A percentile compares a stretch with the other conserved stretches of the same genome.
These are phyloP conservation scores for Colletotrichum zoysiae DNA, from an alignment of 2,329 filamentous ascomycete species.

Conservation along the genomic window DNA sequence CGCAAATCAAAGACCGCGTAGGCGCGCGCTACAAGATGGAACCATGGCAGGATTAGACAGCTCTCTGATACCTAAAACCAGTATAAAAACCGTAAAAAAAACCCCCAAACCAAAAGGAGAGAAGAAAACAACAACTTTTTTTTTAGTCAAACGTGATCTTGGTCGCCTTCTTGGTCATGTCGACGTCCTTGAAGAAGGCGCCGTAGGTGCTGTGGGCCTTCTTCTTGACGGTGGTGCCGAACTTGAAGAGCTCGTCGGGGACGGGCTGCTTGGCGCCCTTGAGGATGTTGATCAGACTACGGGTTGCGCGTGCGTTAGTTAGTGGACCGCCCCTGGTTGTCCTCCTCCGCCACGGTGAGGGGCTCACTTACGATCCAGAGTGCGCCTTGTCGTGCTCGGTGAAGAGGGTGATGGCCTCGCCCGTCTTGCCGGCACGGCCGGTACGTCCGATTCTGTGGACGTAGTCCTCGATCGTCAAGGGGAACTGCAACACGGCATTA, in stretches of 20 bases:
- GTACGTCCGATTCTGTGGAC: slow-evolving; percentile 97
- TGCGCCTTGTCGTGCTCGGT: slow-evolving; percentile 94
- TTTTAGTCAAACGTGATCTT: slow-evolving; percentile 88
- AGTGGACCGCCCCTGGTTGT: background rate
- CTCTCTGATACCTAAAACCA: background rate
- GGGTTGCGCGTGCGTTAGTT: slow-evolving; percentile 43
- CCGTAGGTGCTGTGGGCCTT: slow-evolving; percentile 97
- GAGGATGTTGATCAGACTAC: slow-evolving; percentile 90
- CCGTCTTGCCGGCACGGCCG: slow-evolving; percentile 90
- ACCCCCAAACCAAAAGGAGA: background rate
- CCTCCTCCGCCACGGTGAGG: background rate
- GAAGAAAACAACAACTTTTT: slow-evolving; percentile 29
- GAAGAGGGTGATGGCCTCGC: slow-evolving; percentile 92
- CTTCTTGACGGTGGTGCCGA: slow-evolving; percentile 98
- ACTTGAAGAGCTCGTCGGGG: slow-evolving; percentile 91
- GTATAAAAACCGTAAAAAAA: too few relatives aligned
- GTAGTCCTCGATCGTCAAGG: slow-evolving; percentile 95
- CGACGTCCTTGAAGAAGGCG: slow-evolving; percentile 93
- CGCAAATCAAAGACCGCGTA: slow-evolving; percentile 45
- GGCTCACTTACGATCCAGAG: slow-evolving; percentile 80
- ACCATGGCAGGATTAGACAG: background rate
- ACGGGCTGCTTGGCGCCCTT: slow-evolving; percentile 93
- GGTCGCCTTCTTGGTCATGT: slow-evolving; percentile 84
- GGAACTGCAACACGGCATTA: slow-evolving; percentile 70
- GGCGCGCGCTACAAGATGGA: background rate